Conservation (phyloP, 305 asterid genomes). For the Solanum aculeatissimum region DNA sequence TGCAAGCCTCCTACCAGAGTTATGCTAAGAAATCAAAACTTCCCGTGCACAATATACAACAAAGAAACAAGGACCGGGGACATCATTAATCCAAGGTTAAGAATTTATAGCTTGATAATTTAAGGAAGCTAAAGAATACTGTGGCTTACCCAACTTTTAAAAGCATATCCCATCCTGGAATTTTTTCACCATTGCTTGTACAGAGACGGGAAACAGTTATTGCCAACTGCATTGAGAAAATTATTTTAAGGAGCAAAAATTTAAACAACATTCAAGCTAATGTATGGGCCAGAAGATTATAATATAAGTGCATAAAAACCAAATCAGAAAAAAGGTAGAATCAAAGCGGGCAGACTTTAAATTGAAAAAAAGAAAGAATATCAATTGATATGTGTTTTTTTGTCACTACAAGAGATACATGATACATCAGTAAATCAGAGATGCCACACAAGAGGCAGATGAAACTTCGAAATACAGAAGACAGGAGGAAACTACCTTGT, state of each 20-base stretch:
- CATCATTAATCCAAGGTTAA: not conserved
- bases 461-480: conserved; percentile 2
- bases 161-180: conserved; percentile 85
- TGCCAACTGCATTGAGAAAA: conserved; percentile 49
- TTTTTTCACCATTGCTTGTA: conserved; percentile 61
- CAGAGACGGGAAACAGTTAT: conserved; percentile 61
- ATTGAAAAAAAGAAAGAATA: not conserved
- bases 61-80: not conserved
- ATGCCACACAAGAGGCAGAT: not conserved
- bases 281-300: not conserved
- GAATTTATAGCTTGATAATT: not conserved
- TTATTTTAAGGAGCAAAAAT: not conserved
- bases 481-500: conserved; percentile 43
- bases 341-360: not conserved
- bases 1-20: not conserved
- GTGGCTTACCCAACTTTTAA: conserved; percentile 75
- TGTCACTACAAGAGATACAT: not conserved
- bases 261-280: not conserved
- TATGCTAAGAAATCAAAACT: not conserved
- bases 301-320: not conserved
- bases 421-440: not conserved
- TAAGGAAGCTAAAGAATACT: not conserved
- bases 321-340: not conserved
- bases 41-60: not conserved
- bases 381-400: not conserved